phyloP scores from a whole-genome alignment of 228 moss, liverwort and hornwort genomes.

The Sphagnum fallax region DNA sequence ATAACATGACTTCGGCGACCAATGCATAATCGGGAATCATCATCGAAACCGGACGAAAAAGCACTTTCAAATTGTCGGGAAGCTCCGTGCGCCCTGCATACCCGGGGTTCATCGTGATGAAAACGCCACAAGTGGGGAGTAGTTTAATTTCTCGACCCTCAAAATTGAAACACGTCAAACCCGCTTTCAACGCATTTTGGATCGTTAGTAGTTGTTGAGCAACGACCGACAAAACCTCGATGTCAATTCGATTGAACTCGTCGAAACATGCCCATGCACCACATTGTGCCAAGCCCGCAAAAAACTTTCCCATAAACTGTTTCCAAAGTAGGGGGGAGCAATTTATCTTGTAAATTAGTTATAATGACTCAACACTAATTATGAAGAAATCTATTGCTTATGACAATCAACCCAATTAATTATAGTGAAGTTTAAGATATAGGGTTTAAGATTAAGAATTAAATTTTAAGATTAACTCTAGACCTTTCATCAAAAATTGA shows the following conservation, averaged over 20 bases:
- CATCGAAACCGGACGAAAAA: conserved; percentile 85
- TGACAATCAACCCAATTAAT: no score
- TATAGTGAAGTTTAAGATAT: no score
- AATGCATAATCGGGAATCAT: conserved; percentile 92
- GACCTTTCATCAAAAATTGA: no score
- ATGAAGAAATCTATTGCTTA: no score
- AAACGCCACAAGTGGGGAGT: conserved; percentile 65
- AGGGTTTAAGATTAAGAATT: no score
- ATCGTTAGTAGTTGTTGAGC: conserved; percentile 87
- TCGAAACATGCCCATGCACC: conserved; percentile 95
- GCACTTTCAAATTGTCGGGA: conserved; percentile 78
- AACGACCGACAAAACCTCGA: conserved; percentile 80
- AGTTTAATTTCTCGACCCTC: conserved; percentile 83
- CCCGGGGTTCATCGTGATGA: conserved; percentile 91
- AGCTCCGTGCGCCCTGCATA: conserved; percentile 80
- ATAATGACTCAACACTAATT: no score
- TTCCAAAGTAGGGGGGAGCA: neutral
- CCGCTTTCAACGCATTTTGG: conserved; percentile 78
- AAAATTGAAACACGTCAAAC: conserved; percentile 62
- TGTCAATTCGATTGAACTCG: conserved; percentile 91
- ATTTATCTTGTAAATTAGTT: no score
- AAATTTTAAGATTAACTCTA: no score
- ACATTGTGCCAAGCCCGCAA: conserved; percentile 83
- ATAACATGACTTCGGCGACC: conserved; percentile 84
- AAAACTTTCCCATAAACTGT: conserved; percentile 91